A percentile compares a stretch with the other conserved stretches of the same genome.
phyloP scores from a whole-genome alignment of 495 filamentous ascomycete species.

The Hyaloscypha hepaticicola region DNA sequence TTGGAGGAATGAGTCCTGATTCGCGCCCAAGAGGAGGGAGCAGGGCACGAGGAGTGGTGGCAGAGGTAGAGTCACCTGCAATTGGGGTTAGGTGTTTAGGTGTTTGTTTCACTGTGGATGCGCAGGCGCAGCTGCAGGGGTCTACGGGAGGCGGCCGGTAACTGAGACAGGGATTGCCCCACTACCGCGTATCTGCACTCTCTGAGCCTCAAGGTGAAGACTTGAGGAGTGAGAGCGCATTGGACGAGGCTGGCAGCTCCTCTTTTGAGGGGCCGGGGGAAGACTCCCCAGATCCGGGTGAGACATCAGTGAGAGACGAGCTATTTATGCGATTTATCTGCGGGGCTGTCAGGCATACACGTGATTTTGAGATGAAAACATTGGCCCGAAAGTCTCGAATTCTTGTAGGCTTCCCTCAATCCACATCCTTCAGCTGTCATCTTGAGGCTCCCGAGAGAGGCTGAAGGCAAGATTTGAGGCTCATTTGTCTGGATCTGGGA shows the following conservation, averaged over 20 bases:
- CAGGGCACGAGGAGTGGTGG: background rate
- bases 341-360: background rate
- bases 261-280: background rate
- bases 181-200: background rate
- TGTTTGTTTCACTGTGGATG: background rate
- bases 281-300: background rate
- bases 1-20: background rate
- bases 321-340: background rate
- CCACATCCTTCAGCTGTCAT: background rate
- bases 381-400: background rate
- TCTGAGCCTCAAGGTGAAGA: background rate
- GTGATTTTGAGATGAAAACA: slow-evolving; percentile 1
- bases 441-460: background rate
- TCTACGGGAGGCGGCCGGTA: background rate
- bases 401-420: background rate
- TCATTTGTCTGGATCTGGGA: background rate
- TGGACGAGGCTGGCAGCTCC: background rate
- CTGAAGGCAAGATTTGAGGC: background rate
- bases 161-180: background rate
- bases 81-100: background rate
- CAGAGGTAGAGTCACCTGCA: slow-evolving; percentile 4
- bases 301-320: background rate
- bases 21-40: background rate
- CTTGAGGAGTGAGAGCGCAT: background rate
- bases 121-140: background rate